These are phyloP conservation scores for Geosmithia flava DNA, from an alignment of 2,329 filamentous ascomycete species.

Conservation along the genomic window DNA sequence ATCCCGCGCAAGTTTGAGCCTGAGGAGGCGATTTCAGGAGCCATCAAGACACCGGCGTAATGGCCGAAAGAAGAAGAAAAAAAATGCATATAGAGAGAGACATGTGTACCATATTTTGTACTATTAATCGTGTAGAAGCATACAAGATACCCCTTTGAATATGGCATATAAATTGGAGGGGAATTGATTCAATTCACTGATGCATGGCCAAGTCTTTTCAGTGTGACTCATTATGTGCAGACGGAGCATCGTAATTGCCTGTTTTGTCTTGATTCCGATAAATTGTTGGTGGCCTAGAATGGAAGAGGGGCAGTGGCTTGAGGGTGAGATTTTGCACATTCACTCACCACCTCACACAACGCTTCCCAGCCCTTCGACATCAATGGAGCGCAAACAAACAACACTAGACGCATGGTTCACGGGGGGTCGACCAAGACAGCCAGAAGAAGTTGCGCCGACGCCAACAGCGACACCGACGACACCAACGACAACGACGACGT, in stretches of 20 bases:
- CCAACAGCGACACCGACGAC: neutral
- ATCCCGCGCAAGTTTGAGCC: constrained; percentile 44
- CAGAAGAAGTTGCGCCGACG: neutral
- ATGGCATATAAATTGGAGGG: neutral
- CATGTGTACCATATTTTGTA: neutral
- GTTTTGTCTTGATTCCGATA: no score
- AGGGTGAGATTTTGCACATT: no score
- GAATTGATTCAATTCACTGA: neutral
- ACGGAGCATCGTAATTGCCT: no score
- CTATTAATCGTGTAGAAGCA: neutral
- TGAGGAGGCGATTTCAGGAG: constrained; percentile 21
- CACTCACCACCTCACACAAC: no score
- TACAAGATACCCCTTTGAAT: neutral
- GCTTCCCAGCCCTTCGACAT: no score
- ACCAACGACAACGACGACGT: neutral
- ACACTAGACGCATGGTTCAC: constrained; percentile 16
- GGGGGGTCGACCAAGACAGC: no score
- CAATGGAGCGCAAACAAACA: constrained; percentile 6
- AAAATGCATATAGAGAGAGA: neutral
- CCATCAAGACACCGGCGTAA: constrained; percentile 27
- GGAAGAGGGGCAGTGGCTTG: no score
- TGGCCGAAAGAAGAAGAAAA: no score
- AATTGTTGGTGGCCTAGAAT: no score
- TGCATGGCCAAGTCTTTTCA: no score
- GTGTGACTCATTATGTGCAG: no score